These are phyloP conservation scores for Cyanidioschyzon merolae DNA, from an alignment of 23 red algal species.

Conservation along the genomic window DNA sequence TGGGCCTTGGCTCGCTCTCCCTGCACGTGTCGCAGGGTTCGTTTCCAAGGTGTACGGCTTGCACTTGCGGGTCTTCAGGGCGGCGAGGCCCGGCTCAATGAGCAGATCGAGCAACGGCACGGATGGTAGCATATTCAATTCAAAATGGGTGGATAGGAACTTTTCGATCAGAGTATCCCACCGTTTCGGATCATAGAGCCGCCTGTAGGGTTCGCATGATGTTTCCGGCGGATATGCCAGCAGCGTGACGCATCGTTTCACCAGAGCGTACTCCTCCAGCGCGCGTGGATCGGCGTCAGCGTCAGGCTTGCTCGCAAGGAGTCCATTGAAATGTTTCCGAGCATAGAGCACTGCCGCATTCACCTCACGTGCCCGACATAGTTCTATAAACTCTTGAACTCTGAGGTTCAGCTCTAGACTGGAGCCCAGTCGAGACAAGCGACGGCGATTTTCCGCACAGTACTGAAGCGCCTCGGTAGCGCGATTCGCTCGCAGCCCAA, in stretches of 20 bases:
- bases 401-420: conserved; percentile 68
- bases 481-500: conserved; percentile 34
- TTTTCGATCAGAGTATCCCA: conserved; percentile 63
- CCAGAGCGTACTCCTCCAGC: conserved; percentile 5
- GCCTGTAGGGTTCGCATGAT: conserved; percentile 55
- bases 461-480: conserved; percentile 61
- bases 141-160: conserved; percentile 67
- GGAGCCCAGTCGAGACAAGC: conserved; percentile 54
- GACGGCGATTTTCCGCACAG: conserved; percentile 73
- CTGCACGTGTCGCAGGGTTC: background rate
- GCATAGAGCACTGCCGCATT: conserved; percentile 62
- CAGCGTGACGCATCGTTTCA: conserved; percentile 67
- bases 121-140: conserved; percentile 54
- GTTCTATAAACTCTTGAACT: conserved; percentile 94
- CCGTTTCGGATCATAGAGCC: conserved; percentile 60
- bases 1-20: too few species aligned
- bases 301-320: background rate
- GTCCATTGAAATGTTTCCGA: conserved; percentile 43
- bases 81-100: conserved; percentile 69
- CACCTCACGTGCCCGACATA: conserved; percentile 41
- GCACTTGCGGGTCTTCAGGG: conserved; percentile 80
- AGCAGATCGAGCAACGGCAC: conserved; percentile 68
- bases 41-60: conserved; percentile 42
- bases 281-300: background rate
- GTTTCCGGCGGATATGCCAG: conserved; percentile 67